Conservation (phyloP, 2,329 filamentous ascomycete genomes). For the Aspergillus sojae region DNA sequence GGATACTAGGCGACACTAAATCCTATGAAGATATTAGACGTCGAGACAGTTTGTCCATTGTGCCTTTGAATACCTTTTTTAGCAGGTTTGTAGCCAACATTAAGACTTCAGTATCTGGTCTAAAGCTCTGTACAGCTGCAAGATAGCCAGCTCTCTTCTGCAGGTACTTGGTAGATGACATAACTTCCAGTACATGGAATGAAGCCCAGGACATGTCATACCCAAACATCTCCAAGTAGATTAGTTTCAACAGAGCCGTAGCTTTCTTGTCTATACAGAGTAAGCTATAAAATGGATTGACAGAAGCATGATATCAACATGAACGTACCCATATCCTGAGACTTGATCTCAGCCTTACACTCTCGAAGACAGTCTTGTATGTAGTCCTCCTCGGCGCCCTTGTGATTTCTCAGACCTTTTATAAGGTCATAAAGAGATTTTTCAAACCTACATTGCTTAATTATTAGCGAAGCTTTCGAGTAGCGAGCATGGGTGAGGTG, state of each 20-base stretch:
- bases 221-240: constrained; percentile 98
- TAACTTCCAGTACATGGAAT: constrained; percentile 97
- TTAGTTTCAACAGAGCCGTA: constrained; percentile 89
- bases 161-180: constrained; percentile 92
- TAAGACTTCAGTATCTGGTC: constrained; percentile 91
- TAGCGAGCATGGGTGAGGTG: background rate
- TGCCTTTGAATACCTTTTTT: constrained; percentile 69
- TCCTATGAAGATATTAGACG: constrained; percentile 36
- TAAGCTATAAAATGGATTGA: constrained; percentile 8
- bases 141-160: constrained; percentile 96
- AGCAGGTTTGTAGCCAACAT: constrained; percentile 96
- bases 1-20: constrained; percentile 68
- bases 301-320: constrained; percentile 4
- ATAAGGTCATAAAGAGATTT: constrained; percentile 99
- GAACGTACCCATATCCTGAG: constrained; percentile 81
- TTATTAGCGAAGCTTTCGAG: background rate
- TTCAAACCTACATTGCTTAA: constrained; percentile 73
- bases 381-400: constrained; percentile 92
- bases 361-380: constrained; percentile 92
- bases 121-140: constrained; percentile 92
- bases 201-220: constrained; percentile 99
- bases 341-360: constrained; percentile 89
- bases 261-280: constrained; percentile 78
- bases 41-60: background rate
- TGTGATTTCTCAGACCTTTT: constrained; percentile 90